Base-by-base conservation (phyloP, 2,329 filamentous ascomycete species). In the Xylariales sp. region DNA sequence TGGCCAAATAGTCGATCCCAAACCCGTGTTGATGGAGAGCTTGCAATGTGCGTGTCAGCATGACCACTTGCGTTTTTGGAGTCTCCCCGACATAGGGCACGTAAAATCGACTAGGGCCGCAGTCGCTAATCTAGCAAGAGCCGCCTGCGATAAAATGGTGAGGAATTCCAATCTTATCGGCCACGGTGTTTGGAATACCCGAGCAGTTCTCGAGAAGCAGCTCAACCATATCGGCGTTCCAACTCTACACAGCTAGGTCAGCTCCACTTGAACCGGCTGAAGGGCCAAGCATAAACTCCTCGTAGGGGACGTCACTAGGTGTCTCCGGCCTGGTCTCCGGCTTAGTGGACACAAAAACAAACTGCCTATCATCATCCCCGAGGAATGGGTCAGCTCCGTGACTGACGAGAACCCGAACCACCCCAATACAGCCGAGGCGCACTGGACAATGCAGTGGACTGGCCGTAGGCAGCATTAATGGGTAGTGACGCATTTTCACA, bases 201-300 rank as follows among this genome's bases (percentile, higher is more conserved):
- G 48, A 30, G 48, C 28, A 1, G 28, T 6, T 16, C 28, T 50
- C 48, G 28, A 50, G 23, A 6, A 50, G 48, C 1, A 50, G 7
- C 48, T 30, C 28, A 10, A 50, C 28, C 10, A 50, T 50, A 10
- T 32, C 48, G 10, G 48, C 48, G 3, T 50, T 32, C 48, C 48
- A 50, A 32, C n/a, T 30, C 14, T 50, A 28, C 28, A 32, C 48
- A 9, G 28, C 48, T 14, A 50, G 23, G 3, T 50, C 48, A 14
- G 32, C 48, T 6, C 28, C 48, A 16, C 48, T 50, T 50, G 48
- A 50, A 12, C 48, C 48, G 23, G 48, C 48, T 12, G 48, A 50
- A 2, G 48, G 48, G 5, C 48, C 48, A 28, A 50, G 48, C 7
- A 50, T 50, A 7, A 50, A 50, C 3, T 50, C 48, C 48, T 50